A percentile compares a stretch with the other conserved stretches of the same genome.
phyloP scores from a whole-genome alignment of 768 basidiomycete species.

The Russula sp. region DNA sequence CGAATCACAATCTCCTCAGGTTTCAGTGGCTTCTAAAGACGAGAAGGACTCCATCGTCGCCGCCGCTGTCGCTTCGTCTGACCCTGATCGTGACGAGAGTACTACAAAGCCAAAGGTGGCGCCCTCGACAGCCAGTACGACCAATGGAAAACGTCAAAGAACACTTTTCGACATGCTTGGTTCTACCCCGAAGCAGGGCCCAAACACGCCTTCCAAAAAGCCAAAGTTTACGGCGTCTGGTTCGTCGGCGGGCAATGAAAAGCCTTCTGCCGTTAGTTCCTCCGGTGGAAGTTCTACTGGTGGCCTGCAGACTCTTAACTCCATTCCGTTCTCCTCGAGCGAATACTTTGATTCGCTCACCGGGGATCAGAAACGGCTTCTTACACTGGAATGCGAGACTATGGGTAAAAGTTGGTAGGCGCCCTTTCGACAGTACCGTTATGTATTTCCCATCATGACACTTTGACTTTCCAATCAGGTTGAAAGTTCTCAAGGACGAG shows the following conservation, averaged over 20 bases:
- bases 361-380: conserved; percentile 54
- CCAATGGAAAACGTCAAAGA: conserved; percentile 51
- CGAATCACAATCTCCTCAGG: conserved; percentile 27
- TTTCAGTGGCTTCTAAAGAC: conserved; percentile 3
- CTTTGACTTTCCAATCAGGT: conserved; percentile 43
- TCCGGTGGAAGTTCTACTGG: background rate
- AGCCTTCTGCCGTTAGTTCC: conserved; percentile 5
- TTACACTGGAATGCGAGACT: conserved; percentile 67
- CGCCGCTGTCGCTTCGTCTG: background rate
- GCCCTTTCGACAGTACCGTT: background rate
- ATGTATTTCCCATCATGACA: background rate
- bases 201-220: conserved; percentile 47
- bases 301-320: conserved; percentile 46
- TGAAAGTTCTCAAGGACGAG: conserved; percentile 71
- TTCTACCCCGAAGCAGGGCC: conserved; percentile 33
- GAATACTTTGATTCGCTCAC: conserved; percentile 53
- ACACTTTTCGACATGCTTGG: conserved; percentile 66
- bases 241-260: conserved; percentile 13
- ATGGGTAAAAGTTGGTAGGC: conserved; percentile 71
- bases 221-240: conserved; percentile 37
- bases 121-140: conserved; percentile 5
- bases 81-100: conserved; percentile 4
- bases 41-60: conserved; percentile 1
- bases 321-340: conserved; percentile 64
- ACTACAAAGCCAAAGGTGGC: conserved; percentile 13